A percentile compares a stretch with the other conserved stretches of the same genome.
Conservation (phyloP, 192 early-diverging fungal species). For the Coemansia sp. region DNA sequence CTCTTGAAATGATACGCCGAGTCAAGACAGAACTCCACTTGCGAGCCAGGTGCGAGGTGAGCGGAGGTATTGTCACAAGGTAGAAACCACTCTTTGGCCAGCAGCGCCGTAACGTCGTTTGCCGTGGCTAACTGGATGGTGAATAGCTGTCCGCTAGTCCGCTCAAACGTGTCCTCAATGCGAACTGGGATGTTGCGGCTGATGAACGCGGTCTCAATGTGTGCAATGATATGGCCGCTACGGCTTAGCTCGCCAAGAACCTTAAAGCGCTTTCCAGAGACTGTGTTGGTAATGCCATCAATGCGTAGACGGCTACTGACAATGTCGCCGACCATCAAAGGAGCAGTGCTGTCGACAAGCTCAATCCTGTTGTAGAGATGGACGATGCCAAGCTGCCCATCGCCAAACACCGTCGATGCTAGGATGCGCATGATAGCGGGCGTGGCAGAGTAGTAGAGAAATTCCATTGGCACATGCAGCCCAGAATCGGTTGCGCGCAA, state of each 20-base stretch:
- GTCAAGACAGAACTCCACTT: constrained; percentile 77
- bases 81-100: constrained; percentile 82
- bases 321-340: constrained; percentile 68
- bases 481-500: constrained; percentile 46
- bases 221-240: constrained; percentile 61
- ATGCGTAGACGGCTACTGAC: constrained; percentile 70
- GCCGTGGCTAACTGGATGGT: constrained; percentile 60
- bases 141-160: constrained; percentile 65
- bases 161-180: constrained; percentile 72
- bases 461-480: constrained; percentile 80
- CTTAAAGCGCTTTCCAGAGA: constrained; percentile 79
- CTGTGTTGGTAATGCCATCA: constrained; percentile 75
- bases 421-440: constrained; percentile 77
- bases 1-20: constrained; percentile 64
- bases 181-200: constrained; percentile 77
- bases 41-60: constrained; percentile 54
- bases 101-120: constrained; percentile 80
- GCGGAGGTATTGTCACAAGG: constrained; percentile 3
- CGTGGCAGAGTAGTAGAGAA: constrained; percentile 78
- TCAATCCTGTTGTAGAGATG: constrained; percentile 83
- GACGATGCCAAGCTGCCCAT: constrained; percentile 77
- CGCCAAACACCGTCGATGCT: constrained; percentile 81
- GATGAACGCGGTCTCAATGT: constrained; percentile 76
- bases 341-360: constrained; percentile 60
- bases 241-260: constrained; percentile 65